Evolutionary conservation across 305 asterid species (phyloP), one percentile per base, ranked within the genome.

Genomic region (Plantago coronopus): DNA sequence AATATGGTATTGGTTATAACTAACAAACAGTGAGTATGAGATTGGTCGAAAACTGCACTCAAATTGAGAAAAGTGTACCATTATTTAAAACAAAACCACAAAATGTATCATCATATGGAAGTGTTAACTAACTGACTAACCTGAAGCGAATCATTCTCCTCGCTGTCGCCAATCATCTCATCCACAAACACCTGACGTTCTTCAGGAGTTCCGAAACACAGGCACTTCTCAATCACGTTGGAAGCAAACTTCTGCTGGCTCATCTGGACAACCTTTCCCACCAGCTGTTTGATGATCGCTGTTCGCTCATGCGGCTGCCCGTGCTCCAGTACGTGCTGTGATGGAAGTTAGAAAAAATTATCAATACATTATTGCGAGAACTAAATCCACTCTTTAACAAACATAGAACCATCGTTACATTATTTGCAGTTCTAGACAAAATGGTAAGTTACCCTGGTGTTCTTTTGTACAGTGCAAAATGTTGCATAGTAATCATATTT

Each of bases 211-310:
- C 88, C 90, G 70, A 74, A 84, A 27, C 84, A 75, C 66, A 86
- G 74, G 75, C 95, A 86, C 64, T 83, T 86, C 75, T 83, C 89
- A 13, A 86, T 78, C 2, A 86, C 95, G 76, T 86, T 83, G 18
- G 91, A 83, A 19, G 91, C 86, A 65, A 74, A 83, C 40, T 86
- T 86, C 59, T 83, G 91, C 74, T 81, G 91, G 73, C 89, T 83
- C 91, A 86, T 83, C 61, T 71, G 79, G 50, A 86, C 87, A 46
- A 81, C 77, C 66, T 82, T 82, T 27, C 91, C 93, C 49, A 59
- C 70, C 46, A 84, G 63, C 69, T 78, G 73, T 59, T 63, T 64
- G 43, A 87, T 84, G 61, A 84, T 84, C 48, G 74, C 57, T 0
- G 89, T 60, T 48, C 89, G 75, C 62, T 83, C 84, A 1, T 57